phyloP scores from a whole-genome alignment of 176 grass and related monocot genomes.

The Olyra latifolia region DNA sequence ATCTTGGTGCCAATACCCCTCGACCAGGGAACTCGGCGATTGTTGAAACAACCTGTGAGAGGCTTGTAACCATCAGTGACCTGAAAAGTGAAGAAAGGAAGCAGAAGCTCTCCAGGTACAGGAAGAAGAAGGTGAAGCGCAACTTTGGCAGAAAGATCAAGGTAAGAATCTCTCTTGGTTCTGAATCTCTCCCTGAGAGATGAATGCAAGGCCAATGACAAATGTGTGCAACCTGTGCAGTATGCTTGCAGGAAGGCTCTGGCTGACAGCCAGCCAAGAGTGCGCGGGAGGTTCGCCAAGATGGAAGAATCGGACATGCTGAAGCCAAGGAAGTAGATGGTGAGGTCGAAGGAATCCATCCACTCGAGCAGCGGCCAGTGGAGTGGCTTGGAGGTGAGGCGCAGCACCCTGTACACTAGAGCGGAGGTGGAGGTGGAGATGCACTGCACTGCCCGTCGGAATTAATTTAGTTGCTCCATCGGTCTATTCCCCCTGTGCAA shows the following conservation, averaged over 20 bases:
- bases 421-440: constrained; percentile 29
- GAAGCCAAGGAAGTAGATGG: constrained; percentile 50
- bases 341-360: not conserved
- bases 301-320: constrained; percentile 62
- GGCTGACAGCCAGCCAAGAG: constrained; percentile 95
- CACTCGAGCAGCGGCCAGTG: constrained; percentile 3
- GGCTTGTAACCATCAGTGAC: constrained; percentile 76
- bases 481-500: constrained; percentile 31
- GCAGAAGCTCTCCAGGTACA: constrained; percentile 94
- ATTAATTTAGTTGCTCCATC: constrained; percentile 42
- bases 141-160: constrained; percentile 99
- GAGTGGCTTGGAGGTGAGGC: constrained; percentile 10
- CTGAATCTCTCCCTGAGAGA: not conserved
- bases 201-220: not conserved
- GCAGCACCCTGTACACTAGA: not conserved
- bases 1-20: constrained; percentile 64
- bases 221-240: constrained; percentile 39
- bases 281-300: constrained; percentile 97
- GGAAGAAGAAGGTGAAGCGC: constrained; percentile 94
- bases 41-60: constrained; percentile 58
- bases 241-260: constrained; percentile 98
- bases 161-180: constrained; percentile 34
- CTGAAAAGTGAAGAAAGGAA: constrained; percentile 82
- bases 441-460: constrained; percentile 28
- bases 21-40: constrained; percentile 39